Percentiles rank a stretch among this genome's conserved stretches.
Evolutionary conservation across 176 grass and related monocot genomes (phyloP).

Genomic region (Zoysia pacifica): DNA sequence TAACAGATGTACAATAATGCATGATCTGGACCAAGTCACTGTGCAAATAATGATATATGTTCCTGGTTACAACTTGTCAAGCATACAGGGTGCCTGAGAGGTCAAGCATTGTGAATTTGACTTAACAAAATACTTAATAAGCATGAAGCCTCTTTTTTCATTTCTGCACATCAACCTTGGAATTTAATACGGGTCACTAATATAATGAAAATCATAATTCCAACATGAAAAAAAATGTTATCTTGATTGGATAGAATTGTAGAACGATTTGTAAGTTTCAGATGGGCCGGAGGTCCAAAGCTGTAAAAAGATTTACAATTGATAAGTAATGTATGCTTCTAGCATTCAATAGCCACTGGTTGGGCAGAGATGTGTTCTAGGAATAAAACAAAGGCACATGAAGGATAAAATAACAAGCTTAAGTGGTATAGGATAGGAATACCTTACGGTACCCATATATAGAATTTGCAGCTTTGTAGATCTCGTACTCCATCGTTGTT

Average conservation of each 20-base stretch:
- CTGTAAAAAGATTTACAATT: neutral
- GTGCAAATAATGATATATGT: neutral
- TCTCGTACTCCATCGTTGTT: conserved; percentile 82
- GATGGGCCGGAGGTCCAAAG: neutral
- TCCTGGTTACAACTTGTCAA: neutral
- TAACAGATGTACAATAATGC: neutral
- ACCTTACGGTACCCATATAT: conserved; percentile 80
- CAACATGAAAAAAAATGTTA: neutral
- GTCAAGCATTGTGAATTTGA: conserved; percentile 4
- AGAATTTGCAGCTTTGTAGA: conserved; percentile 92
- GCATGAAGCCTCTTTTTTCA: neutral
- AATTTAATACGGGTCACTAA: neutral
- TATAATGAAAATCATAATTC: neutral
- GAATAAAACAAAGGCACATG: conserved; percentile 1
- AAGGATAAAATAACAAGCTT: conserved; percentile 5
- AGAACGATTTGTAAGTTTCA: neutral
- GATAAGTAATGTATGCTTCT: neutral
- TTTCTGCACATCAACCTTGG: neutral
- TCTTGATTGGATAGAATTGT: neutral
- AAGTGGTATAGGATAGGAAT: conserved; percentile 11
- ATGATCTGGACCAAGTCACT: conserved; percentile 9
- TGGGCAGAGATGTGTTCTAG: conserved; percentile 1
- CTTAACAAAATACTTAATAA: neutral
- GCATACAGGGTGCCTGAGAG: neutral
- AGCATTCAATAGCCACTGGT: neutral